Evolutionary conservation across 2,329 filamentous ascomycete genomes (phyloP).

Genomic region (Aspergillus amoenus): DNA sequence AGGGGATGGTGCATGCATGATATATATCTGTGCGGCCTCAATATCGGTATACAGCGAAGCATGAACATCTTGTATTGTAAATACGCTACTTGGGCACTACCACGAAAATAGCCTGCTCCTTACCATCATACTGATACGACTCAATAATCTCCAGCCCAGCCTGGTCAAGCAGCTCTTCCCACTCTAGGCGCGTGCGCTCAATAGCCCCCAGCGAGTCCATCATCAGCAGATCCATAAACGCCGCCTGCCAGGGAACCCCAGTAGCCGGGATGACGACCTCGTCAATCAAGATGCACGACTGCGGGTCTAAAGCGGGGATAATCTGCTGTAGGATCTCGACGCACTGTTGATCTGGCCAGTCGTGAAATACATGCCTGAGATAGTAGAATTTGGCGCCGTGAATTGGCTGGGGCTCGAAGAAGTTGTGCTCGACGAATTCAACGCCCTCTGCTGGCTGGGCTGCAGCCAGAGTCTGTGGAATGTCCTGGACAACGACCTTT

Average conservation of each 20-base stretch:
- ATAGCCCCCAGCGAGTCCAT: background rate
- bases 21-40: too few relatives aligned
- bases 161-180: background rate
- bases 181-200: constrained; percentile 2
- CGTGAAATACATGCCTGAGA: constrained; percentile 7
- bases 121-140: background rate
- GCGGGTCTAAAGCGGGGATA: constrained; percentile 11
- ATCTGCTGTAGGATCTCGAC: constrained; percentile 5
- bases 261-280: constrained; percentile 5
- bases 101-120: background rate
- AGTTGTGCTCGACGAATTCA: constrained; percentile 15
- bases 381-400: constrained; percentile 17
- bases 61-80: too few relatives aligned
- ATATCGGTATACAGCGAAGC: too few relatives aligned
- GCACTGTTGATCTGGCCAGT: constrained; percentile 12
- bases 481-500: constrained; percentile 10
- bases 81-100: background rate
- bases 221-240: constrained; percentile 8
- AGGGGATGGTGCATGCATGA: too few relatives aligned
- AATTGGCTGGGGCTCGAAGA: constrained; percentile 10
- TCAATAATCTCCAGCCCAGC: constrained; percentile 1
- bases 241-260: background rate
- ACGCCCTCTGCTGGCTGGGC: background rate
- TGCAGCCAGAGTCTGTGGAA: background rate
- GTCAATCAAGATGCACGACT: constrained; percentile 10